Base-by-base conservation (phyloP, 208 protist species). In the Tritrichomonas foetus region DNA sequence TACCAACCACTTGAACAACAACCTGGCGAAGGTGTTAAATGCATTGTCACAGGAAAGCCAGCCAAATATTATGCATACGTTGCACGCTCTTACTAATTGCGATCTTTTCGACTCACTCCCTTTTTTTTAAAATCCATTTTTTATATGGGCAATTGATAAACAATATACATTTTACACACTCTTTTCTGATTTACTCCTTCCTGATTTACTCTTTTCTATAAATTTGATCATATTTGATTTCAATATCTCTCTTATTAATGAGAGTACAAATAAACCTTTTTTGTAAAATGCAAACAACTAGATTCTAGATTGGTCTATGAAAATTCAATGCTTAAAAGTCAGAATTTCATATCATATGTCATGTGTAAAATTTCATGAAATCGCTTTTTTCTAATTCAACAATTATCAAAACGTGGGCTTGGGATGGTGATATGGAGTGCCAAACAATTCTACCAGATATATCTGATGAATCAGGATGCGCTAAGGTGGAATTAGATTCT, bases 1-100 rank as follows among this genome's bases (percentile, higher is more conserved):
- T 95, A 89, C 44, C 11, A 5, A 39, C 84, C 93, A n/a, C 44
- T 53, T 13, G 95, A 95, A 64, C 93, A 93, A 57, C 53, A 55
- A 57, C 95, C 95, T 39, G 95, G n/a, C 27, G 94, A 95, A 33
- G 95, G 93, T 13, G 61, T 78, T 16, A 55, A 55, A 0, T 96
- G 95, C 93, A 33, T 95, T 13, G 55, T 96, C n/a, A 95, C 95
- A 39, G 94, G 95, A 27, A 92, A 96, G 74, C 66, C 33, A 44
- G 95, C 95, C 11, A 95, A 69, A 9, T 82, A 36, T 66, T 96
- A 44, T 13, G 94, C 74, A 30, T 96, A 96, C 53, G 72, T 55
- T 47, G 95, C 95, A 27, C 55, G 95, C 53, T 13, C 92, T 36
- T 95, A 95, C 94, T 95, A 95, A 75, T 25, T 36, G 33, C 25